phyloP scores from a whole-genome alignment of 192 early-diverging fungal species.

The Coemansia sp. region DNA sequence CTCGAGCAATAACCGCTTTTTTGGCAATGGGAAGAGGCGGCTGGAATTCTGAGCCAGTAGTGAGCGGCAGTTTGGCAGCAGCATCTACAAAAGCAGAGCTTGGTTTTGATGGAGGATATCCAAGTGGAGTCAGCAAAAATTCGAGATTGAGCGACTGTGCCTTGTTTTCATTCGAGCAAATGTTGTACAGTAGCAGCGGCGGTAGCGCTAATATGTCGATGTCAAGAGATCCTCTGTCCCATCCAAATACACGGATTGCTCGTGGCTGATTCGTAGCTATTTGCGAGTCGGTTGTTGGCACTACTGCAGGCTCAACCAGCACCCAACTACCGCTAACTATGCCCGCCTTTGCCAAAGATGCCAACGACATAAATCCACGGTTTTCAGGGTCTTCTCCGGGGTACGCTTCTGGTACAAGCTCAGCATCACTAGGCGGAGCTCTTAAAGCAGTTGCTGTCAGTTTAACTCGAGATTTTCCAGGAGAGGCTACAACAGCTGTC shows the following conservation, averaged over 20 bases:
- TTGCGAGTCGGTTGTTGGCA: not conserved
- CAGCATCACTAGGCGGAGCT: constrained; percentile 11
- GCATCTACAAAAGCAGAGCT: constrained; percentile 17
- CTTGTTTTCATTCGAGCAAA: not conserved
- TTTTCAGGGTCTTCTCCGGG: constrained; percentile 32
- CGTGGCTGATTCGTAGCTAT: constrained; percentile 9
- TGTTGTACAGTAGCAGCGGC: constrained; percentile 33
- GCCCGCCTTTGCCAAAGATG: constrained; percentile 27
- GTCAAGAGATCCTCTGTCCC: constrained; percentile 3
- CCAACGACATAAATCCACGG: constrained; percentile 40
- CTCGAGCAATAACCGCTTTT: constrained; percentile 33
- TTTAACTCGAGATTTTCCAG: not conserved
- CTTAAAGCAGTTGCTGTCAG: constrained; percentile 16
- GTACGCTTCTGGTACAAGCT: constrained; percentile 19
- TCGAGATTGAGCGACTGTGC: not conserved
- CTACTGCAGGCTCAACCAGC: constrained; percentile 9
- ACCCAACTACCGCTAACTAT: constrained; percentile 51
- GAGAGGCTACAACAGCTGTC: not conserved
- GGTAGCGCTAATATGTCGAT: constrained; percentile 25
- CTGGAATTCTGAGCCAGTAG: constrained; percentile 8
- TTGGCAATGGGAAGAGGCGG: constrained; percentile 30
- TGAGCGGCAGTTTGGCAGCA: not conserved
- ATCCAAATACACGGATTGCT: constrained; percentile 45
- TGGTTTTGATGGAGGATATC: constrained; percentile 21
- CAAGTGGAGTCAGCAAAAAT: constrained; percentile 31